Evolutionary conservation across 176 grass and related monocot species (phyloP), one percentile per base, ranked within the genome.

Genomic region (Juncus inflexus): DNA sequence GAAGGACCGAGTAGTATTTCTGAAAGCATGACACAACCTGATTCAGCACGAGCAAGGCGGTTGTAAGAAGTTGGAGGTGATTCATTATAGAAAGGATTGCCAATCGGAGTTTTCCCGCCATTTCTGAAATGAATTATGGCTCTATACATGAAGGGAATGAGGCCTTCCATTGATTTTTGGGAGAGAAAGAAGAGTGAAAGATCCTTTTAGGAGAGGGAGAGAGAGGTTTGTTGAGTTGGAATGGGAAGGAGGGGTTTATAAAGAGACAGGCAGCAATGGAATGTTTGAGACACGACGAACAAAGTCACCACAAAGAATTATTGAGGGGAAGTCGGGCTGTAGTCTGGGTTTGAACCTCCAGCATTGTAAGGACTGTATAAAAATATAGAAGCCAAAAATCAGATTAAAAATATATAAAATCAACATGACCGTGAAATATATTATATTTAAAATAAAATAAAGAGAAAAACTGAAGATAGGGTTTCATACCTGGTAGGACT

Each of bases 321-420:
- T 55, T 91, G 81, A 37, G 92, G 87, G 51, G 92, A 97, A 9
- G 81, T 97, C 65, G 92, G 92, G 55, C 85, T 97, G 62, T 97
- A 97, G 60, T 91, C 87, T 59, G 73, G 92, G 55, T 83, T 86
- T 12, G 79, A 76, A 15, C 87, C 82, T 35, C 75, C 83, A 51
- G 83, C 84, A 8, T 81, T 80, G 75, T 84, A 83, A 6, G 82
- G 87, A 72, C 92, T 97, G 61, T 56, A 86, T 37, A 37, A 64
- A 36, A 28, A 19, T 8, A 10, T 50, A 47, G n/a, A n/a, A n/a
- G n/a, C n/a, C n/a, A n/a, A n/a, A n/a, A n/a, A n/a, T 54, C 7
- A 43, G 54, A 12, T 38, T n/a, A 9, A 11, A 73, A 10, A 5
- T 15, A 64, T 9, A 37, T 42, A 13, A 9, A 5, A 47, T 47